Conservation (phyloP, 2,329 filamentous ascomycete species). For the Macrophomina pseudophaseolina region DNA sequence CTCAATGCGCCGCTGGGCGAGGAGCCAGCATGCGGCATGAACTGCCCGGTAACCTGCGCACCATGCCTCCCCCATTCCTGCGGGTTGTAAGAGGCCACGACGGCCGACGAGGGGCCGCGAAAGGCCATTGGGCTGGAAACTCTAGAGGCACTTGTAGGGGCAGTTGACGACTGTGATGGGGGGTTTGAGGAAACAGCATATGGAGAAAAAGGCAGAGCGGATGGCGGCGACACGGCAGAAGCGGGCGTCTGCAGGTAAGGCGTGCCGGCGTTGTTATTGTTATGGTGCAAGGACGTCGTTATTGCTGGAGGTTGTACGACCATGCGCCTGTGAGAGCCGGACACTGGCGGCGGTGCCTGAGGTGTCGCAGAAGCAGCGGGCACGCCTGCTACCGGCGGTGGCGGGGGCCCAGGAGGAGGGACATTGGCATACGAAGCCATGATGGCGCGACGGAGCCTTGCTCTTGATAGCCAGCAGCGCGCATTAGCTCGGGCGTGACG, state of each 20-base stretch:
- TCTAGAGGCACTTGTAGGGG: slow-evolving; percentile 41
- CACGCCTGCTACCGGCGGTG: slow-evolving; percentile 19
- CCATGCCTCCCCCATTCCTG: slow-evolving; percentile 53
- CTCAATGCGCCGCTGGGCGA: slow-evolving; percentile 43
- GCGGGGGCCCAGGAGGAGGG: slow-evolving; percentile 23
- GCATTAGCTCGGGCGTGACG: slow-evolving; percentile 16
- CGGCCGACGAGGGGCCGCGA: slow-evolving; percentile 34
- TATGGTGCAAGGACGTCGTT: slow-evolving; percentile 44
- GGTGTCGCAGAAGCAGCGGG: slow-evolving; percentile 20
- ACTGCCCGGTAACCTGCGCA: slow-evolving; percentile 6
- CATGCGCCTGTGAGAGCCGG: slow-evolving; percentile 39
- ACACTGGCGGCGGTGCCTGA: slow-evolving; percentile 15
- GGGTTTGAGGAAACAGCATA: slow-evolving; percentile 34
- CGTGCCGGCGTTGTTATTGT: slow-evolving; percentile 35
- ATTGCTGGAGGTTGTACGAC: slow-evolving; percentile 49
- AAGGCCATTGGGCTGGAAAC: slow-evolving; percentile 43
- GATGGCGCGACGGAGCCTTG: slow-evolving; percentile 22
- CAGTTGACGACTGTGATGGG: slow-evolving; percentile 35
- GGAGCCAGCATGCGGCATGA: slow-evolving; percentile 36
- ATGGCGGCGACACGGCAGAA: slow-evolving; percentile 40
- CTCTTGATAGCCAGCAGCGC: slow-evolving; percentile 15
- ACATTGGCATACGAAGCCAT: slow-evolving; percentile 22
- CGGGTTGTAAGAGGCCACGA: slow-evolving; percentile 52
- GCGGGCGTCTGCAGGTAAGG: slow-evolving; percentile 46
- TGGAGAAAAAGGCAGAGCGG: slow-evolving; percentile 45